Base-by-base conservation (phyloP, 306 rosid species). In the Pyrus bretschneideri region DNA sequence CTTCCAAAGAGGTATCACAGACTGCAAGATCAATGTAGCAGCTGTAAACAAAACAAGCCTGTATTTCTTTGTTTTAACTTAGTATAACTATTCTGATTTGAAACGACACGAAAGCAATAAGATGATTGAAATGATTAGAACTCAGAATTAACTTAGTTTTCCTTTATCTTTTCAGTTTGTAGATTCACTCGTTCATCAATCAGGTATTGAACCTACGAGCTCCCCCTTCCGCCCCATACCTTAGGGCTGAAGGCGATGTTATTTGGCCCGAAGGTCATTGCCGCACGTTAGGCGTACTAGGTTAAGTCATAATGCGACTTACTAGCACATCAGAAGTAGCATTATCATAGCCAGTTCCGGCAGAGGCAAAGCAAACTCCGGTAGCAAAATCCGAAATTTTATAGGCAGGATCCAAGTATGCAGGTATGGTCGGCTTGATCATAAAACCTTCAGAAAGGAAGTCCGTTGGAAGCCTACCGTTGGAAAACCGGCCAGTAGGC, bases 311-410 rank as follows among this genome's bases (percentile, higher is more conserved):
- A 9, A 44, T 71, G 8, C 15, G 66, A 87, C 93, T 87, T 71
- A 89, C 88, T 7, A 87, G 85, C 40, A 89, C 79, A 55, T 76
- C 75, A 21, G 93, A 85, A 75, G 89, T 89, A 61, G 85, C 81
- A 75, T 83, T 87, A 25, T 87, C 91, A 67, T 81, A 89, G 69
- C 93, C 93, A 70, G 88, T 85, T 64, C 93, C 93, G 5, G 93
- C 93, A 5, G 90, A 89, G 69, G 93, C 88, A 74, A 89, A 89
- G 83, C 83, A 89, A 63, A 89, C 93, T 18, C 89, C 91, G 10
- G 84, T 78, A 2, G 84, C 87, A 33, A 85, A 89, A 67, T 89
- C 79, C 33, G 74, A 63, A 55, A 89, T 84, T 55, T 63, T 62
- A 71, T 25, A 80, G 15, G 46, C 11, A 6, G 89, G 89, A 84